Conservation (phyloP, 2,329 filamentous ascomycete genomes). For the Fusarium liriodendri region DNA sequence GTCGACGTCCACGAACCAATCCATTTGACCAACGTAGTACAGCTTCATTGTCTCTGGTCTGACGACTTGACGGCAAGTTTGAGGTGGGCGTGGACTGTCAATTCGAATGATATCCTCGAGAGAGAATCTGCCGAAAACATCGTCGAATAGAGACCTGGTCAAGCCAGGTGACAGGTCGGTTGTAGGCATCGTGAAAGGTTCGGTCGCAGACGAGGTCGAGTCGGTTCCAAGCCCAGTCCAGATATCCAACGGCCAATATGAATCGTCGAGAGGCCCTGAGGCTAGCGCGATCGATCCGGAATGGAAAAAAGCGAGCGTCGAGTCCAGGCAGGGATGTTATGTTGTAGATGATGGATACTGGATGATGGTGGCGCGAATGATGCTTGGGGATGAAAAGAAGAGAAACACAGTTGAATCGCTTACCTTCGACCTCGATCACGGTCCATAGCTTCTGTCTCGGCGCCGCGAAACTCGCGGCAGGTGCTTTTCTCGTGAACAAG, state of each 20-base stretch:
- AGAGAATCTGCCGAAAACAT: background rate
- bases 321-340: background rate
- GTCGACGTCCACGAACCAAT: background rate
- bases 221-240: background rate
- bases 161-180: background rate
- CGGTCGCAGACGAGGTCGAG: background rate
- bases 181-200: constrained; percentile 1
- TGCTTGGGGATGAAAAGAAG: constrained; percentile 10
- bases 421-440: constrained; percentile 54
- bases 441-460: constrained; percentile 44
- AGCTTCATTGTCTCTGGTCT: background rate
- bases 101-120: background rate
- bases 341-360: constrained; percentile 2
- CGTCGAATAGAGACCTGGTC: background rate
- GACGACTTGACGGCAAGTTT: background rate
- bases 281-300: constrained; percentile 5
- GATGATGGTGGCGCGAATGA: constrained; percentile 23
- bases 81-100: background rate
- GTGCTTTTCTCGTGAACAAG: constrained; percentile 11
- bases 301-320: background rate
- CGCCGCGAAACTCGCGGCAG: constrained; percentile 15
- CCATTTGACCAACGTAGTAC: background rate
- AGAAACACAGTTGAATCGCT: constrained; percentile 27
- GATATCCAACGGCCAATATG: background rate
- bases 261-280: background rate